Conservation (phyloP, 306 rosid species). For the Glycine latifolia region DNA sequence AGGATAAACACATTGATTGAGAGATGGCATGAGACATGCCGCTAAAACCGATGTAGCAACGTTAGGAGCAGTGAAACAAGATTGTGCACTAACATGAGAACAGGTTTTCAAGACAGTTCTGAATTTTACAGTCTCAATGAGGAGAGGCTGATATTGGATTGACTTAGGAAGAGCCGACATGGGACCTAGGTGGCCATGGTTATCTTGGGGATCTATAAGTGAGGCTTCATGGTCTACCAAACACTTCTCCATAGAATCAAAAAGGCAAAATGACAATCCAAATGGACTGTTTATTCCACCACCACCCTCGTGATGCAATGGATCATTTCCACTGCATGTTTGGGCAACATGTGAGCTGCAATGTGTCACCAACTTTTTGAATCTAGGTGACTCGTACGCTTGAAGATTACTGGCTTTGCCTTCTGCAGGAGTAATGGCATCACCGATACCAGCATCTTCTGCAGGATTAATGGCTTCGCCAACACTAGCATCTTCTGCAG, state of each 20-base stretch:
- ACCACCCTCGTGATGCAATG: neutral
- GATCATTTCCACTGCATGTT: neutral
- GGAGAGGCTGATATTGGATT: neutral
- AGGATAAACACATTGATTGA: neutral
- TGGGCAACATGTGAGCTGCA: neutral
- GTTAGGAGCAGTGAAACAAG: neutral
- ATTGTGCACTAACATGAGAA: neutral
- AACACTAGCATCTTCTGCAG: no score
- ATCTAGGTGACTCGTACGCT: neutral
- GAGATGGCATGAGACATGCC: neutral
- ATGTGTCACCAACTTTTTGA: neutral
- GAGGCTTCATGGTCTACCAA: neutral
- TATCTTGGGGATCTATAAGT: no score
- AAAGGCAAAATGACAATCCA: neutral
- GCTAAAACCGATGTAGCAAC: neutral
- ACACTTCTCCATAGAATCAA: neutral
- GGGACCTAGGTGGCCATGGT: no score
- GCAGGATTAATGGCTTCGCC: neutral
- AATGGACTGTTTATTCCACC: no score
- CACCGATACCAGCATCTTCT: neutral
- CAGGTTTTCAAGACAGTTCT: neutral
- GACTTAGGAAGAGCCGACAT: no score
- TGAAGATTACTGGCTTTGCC: no score
- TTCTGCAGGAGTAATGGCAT: neutral
- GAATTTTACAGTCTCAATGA: neutral